A percentile compares a stretch with the other conserved stretches of the same genome.
These are phyloP conservation scores for Trametopsis cervina DNA, from an alignment of 768 basidiomycete species.

Conservation along the genomic window DNA sequence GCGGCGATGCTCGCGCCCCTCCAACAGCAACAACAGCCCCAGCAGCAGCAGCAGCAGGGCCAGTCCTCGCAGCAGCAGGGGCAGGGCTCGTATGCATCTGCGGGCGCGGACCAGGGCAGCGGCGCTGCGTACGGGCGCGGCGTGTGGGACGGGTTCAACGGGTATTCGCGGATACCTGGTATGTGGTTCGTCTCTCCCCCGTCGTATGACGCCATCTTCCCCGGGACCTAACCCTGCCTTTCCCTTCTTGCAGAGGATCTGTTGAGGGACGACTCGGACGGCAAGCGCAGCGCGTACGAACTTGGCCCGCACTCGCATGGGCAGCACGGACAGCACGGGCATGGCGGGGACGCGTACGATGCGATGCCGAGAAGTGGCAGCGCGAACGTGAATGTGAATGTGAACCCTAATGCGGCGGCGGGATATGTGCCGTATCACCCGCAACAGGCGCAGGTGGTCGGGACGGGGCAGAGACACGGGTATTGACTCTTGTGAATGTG, in stretches of 20 bases:
- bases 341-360: no score
- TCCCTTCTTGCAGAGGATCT: background rate
- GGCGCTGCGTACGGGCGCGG: background rate
- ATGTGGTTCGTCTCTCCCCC: background rate
- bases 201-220: background rate
- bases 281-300: background rate
- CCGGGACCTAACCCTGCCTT: background rate
- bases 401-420: no score
- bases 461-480: no score
- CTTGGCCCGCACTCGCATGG: no score
- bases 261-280: background rate
- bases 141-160: constrained; percentile 7
- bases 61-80: background rate
- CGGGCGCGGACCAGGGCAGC: no score
- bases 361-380: no score
- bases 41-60: background rate
- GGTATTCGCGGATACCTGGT: constrained; percentile 2
- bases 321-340: no score
- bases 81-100: background rate
- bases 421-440: no score
- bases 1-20: constrained; percentile 10
- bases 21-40: background rate
- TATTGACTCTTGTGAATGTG: no score
- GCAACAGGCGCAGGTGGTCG: no score
- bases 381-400: no score